Evolutionary conservation across 495 filamentous ascomycete genomes (phyloP).

Genomic region (Penicillium coffeae): DNA sequence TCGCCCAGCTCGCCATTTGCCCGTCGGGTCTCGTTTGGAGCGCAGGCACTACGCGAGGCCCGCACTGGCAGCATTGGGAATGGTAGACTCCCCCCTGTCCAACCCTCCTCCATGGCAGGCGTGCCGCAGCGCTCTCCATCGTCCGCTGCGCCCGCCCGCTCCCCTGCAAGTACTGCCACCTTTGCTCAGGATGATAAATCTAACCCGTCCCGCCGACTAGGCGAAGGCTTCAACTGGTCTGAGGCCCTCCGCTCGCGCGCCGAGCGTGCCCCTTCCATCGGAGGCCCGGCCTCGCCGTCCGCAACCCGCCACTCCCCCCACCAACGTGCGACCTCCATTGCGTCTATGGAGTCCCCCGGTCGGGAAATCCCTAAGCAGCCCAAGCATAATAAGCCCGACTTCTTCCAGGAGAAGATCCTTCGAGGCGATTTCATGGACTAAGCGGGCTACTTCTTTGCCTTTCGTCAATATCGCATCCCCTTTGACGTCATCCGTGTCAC

Average conservation of each 20-base stretch:
- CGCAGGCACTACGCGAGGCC: slow-evolving; percentile 73
- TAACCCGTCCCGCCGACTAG: slow-evolving; percentile 56
- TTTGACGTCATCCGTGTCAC: background rate
- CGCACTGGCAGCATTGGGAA: slow-evolving; percentile 47
- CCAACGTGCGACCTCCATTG: slow-evolving; percentile 59
- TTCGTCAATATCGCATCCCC: background rate
- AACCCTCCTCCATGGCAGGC: slow-evolving; percentile 18
- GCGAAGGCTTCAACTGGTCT: slow-evolving; percentile 92
- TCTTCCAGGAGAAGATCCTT: slow-evolving; percentile 92
- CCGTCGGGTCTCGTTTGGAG: slow-evolving; percentile 87
- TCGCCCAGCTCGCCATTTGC: slow-evolving; percentile 71
- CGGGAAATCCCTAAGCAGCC: slow-evolving; percentile 66
- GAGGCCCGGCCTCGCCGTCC: slow-evolving; percentile 38
- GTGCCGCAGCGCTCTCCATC: slow-evolving; percentile 23
- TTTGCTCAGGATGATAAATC: slow-evolving; percentile 41
- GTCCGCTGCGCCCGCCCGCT: slow-evolving; percentile 21
- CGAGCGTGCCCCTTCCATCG: slow-evolving; percentile 69
- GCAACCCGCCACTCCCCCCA: slow-evolving; percentile 29
- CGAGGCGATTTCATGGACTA: slow-evolving; percentile 99
- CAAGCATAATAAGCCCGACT: slow-evolving; percentile 72
- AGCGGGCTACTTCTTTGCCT: background rate
- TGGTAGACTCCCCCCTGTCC: slow-evolving; percentile 40
- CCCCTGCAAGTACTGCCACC: slow-evolving; percentile 39
- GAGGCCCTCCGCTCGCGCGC: slow-evolving; percentile 87
- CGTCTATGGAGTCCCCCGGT: slow-evolving; percentile 61